These are phyloP conservation scores for Millerago galiae DNA, from an alignment of 805 yeast genomes.

Conservation along the genomic window DNA sequence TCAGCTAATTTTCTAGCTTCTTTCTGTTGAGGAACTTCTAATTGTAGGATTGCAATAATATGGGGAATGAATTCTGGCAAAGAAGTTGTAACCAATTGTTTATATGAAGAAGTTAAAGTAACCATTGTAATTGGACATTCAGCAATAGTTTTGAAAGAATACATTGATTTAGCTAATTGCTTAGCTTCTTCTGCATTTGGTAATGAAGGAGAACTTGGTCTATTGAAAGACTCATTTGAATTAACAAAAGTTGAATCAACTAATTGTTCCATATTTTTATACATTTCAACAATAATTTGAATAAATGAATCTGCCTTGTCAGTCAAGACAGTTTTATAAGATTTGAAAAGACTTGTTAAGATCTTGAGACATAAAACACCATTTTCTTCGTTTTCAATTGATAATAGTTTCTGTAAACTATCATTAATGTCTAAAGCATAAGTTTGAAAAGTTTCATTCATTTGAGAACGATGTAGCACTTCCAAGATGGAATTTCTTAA, in stretches of 20 bases:
- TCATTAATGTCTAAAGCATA: conserved; percentile 57
- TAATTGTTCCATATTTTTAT: conserved; percentile 70
- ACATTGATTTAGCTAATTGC: conserved; percentile 58
- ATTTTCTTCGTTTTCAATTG: conserved; percentile 87
- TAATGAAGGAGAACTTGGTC: conserved; percentile 38
- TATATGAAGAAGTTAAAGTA: conserved; percentile 81
- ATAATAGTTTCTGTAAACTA: conserved; percentile 51
- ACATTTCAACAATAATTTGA: conserved; percentile 66
- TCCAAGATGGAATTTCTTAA: conserved; percentile 73
- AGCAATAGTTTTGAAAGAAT: conserved; percentile 83
- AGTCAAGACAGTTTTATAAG: conserved; percentile 61
- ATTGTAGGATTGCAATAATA: conserved; percentile 62
- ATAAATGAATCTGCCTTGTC: conserved; percentile 77
- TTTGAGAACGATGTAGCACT: conserved; percentile 71
- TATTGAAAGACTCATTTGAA: conserved; percentile 22
- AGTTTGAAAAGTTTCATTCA: conserved; percentile 75
- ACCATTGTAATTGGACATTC: conserved; percentile 98
- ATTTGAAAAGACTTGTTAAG: conserved; percentile 77
- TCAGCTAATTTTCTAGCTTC: conserved; percentile 55
- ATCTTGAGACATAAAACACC: conserved; percentile 89
- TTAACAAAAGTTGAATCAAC: conserved; percentile 63
- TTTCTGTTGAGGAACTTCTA: conserved; percentile 80
- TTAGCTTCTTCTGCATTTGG: conserved; percentile 35
- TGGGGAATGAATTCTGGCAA: conserved; percentile 76
- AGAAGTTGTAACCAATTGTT: conserved; percentile 62